Evolutionary conservation across 352 stramenopile genomes (phyloP).

Genomic region (Phytophthora nicotianae): DNA sequence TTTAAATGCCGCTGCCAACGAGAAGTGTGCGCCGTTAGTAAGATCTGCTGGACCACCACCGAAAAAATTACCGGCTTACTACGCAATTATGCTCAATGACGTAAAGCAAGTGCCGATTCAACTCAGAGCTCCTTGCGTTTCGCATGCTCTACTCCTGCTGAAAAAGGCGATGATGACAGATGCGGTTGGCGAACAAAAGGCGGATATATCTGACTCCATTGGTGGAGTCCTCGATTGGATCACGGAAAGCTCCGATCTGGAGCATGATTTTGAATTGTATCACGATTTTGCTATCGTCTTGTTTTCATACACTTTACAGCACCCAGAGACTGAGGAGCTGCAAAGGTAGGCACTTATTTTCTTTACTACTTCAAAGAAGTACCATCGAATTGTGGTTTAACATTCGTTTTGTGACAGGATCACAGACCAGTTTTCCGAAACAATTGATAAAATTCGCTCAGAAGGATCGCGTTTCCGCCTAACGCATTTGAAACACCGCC

Average conservation of each 20-base stretch:
- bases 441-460: background rate
- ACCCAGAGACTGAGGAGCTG: background rate
- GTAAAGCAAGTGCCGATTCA: background rate
- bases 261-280: slow-evolving; percentile 5
- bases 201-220: background rate
- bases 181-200: background rate
- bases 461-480: too few relatives aligned
- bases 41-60: background rate
- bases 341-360: background rate
- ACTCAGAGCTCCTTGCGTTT: background rate
- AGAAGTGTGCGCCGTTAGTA: background rate
- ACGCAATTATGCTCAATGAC: background rate
- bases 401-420: background rate
- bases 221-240: slow-evolving; percentile 7
- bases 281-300: slow-evolving; percentile 8
- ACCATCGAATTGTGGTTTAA: background rate
- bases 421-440: background rate
- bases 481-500: too few relatives aligned
- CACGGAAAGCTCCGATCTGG: background rate
- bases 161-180: slow-evolving; percentile 9
- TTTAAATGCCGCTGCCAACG: background rate
- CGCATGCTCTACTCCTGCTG: slow-evolving; percentile 1
- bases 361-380: too few relatives aligned
- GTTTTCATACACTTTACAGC: background rate
- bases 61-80: background rate